phyloP scores from a whole-genome alignment of 768 basidiomycete species.

The Dacryopinax primogenitus region DNA sequence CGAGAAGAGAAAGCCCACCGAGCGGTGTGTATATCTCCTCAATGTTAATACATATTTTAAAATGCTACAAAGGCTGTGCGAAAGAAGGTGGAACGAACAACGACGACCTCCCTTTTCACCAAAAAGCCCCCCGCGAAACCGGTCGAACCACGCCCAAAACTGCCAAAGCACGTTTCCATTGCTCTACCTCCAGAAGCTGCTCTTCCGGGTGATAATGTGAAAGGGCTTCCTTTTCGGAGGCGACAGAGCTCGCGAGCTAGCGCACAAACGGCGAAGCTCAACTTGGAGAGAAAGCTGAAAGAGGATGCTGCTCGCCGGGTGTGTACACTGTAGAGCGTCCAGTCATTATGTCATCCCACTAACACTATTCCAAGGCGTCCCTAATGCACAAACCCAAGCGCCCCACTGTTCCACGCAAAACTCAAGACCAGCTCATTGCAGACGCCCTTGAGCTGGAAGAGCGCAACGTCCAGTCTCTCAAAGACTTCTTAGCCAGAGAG shows the following conservation, averaged over 20 bases:
- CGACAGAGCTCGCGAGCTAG: constrained; percentile 54
- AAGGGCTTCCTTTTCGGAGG: constrained; percentile 10
- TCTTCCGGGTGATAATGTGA: background rate
- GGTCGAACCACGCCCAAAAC: constrained; percentile 19
- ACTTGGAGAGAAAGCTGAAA: constrained; percentile 26
- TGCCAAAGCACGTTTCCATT: constrained; percentile 40
- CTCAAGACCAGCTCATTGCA: constrained; percentile 74
- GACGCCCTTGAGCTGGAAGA: constrained; percentile 79
- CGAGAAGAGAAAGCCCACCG: constrained; percentile 17
- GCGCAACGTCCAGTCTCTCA: constrained; percentile 64
- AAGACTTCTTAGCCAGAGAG: constrained; percentile 64
- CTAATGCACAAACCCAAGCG: constrained; percentile 48
- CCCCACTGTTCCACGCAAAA: constrained; percentile 37
- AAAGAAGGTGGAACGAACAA: constrained; percentile 7
- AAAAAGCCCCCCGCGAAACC: background rate
- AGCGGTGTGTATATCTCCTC: constrained; percentile 13
- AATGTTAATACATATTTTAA: background rate
- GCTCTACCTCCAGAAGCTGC: constrained; percentile 23
- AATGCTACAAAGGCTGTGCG: constrained; percentile 11
- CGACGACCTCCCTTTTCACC: background rate
- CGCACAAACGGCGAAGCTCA: constrained; percentile 50
- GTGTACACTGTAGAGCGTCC: constrained; percentile 15
- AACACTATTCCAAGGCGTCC: constrained; percentile 26
- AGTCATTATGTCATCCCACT: background rate
- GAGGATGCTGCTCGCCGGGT: constrained; percentile 53